Percentiles rank a stretch among this genome's conserved stretches.
These are phyloP conservation scores for Thozetella sp. DNA, from an alignment of 495 filamentous ascomycete genomes.

Conservation along the genomic window DNA sequence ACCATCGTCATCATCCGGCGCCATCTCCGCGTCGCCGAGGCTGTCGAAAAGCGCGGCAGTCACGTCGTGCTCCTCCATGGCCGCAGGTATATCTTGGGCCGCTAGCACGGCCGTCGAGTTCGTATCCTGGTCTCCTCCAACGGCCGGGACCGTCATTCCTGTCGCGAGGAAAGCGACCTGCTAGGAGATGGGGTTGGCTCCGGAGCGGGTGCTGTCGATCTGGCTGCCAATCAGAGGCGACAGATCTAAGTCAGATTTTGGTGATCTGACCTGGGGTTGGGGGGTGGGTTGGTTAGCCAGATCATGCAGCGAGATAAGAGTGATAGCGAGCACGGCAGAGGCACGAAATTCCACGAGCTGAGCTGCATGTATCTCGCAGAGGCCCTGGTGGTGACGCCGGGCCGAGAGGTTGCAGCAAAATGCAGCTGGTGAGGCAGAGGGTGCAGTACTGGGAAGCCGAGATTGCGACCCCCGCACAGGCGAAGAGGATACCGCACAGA, in stretches of 20 bases:
- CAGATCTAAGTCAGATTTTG: slow-evolving; percentile 1
- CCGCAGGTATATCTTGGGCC: neutral
- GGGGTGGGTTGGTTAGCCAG: neutral
- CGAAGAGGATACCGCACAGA: too few species aligned
- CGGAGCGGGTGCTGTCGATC: neutral
- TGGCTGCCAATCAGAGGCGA: neutral
- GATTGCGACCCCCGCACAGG: too few species aligned
- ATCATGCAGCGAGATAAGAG: neutral
- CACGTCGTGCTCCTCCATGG: neutral
- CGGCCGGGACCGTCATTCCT: neutral
- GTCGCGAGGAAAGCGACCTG: neutral
- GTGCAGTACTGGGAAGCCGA: too few species aligned
- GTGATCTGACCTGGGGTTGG: neutral
- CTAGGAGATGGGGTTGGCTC: neutral
- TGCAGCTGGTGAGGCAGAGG: neutral
- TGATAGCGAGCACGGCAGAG: too few species aligned
- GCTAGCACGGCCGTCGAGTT: neutral
- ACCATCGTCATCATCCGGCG: neutral
- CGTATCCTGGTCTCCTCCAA: neutral
- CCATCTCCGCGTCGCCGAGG: neutral
- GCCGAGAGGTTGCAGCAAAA: too few species aligned
- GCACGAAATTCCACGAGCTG: too few species aligned
- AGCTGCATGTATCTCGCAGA: too few species aligned
- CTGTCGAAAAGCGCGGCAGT: neutral
- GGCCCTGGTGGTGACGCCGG: too few species aligned